Conservation (phyloP, 2,329 filamentous ascomycete genomes). For the Lasiodiplodia sp. region DNA sequence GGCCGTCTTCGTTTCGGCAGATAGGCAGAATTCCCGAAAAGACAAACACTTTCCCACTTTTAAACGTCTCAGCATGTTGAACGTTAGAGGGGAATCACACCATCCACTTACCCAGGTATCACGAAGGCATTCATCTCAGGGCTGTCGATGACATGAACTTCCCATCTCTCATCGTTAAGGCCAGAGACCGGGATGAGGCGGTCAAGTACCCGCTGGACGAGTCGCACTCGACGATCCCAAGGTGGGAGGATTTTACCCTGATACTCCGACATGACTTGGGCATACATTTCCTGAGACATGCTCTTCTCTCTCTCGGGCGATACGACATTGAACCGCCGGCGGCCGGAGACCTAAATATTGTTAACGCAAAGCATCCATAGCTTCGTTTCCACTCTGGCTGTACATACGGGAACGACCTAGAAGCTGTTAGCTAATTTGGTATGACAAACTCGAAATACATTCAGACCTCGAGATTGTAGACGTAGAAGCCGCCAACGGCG, state of each 20-base stretch:
- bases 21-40: constrained; percentile 75
- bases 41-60: constrained; percentile 78
- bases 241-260: constrained; percentile 64
- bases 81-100: too few relatives aligned
- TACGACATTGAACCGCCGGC: constrained; percentile 76
- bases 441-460: constrained; percentile 27
- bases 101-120: constrained; percentile 62
- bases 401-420: constrained; percentile 18
- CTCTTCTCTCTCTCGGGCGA: constrained; percentile 62
- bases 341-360: constrained; percentile 64
- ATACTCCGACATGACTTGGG: constrained; percentile 63
- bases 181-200: constrained; percentile 73
- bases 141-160: constrained; percentile 77
- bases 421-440: background rate
- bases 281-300: constrained; percentile 62
- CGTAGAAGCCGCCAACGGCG: constrained; percentile 64
- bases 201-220: constrained; percentile 70
- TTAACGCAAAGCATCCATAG: background rate
- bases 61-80: background rate
- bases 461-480: constrained; percentile 67
- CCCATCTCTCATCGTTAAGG: constrained; percentile 66
- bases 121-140: constrained; percentile 77
- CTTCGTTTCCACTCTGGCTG: too few relatives aligned
- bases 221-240: constrained; percentile 62
- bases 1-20: constrained; percentile 69